Evolutionary conservation across 306 rosid genomes (phyloP), one percentile per base, ranked within the genome.

Genomic region (Oxytropis ochrocephala): DNA sequence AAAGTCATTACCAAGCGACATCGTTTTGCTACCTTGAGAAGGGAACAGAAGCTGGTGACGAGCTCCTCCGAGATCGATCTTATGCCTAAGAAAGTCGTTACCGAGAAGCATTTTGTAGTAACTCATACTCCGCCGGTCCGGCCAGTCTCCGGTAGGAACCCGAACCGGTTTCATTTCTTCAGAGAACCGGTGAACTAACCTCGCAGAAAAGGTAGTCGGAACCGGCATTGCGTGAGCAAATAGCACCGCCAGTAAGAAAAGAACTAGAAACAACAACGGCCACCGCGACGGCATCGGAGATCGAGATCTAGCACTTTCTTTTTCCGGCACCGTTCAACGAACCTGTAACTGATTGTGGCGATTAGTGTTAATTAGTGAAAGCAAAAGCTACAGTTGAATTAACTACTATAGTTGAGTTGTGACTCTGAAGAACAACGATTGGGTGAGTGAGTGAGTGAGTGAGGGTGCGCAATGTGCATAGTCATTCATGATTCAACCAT

Each of bases 121-220:
- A 48, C 53, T 71, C 69, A 84, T 27, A 69, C 72, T 88, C 62
- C 72, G 58, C 57, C 62, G 70, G 83, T 54, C 81, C 8, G 93
- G 93, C 88, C 84, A 84, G 39, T 39, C 29, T 12, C 18, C 67
- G n/a, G 49, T 21, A 3, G 36, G 58, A 75, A 47, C 39, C 32
- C 70, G 72, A 52, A 88, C 69, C 52, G 77, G 70, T 76, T 77
- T 88, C 78, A 81, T 64, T 41, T 90, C 88, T 11, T 76, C 76
- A 18, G 97, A 88, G 89, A 93, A 90, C 10, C 98, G 87, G 77
- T 93, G 98, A 56, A 93, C 36, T 19, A 93, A 73, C 70, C 69
- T 77, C 3, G 83, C 52, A 4, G 97, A 82, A 27, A 86, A 84
- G 18, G 81, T 73, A 24, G 67, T 10, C 27, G 76, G 64, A 62